Conservation (phyloP, 2,329 filamentous ascomycete genomes). For the Teratosphaeria epicoccoides region DNA sequence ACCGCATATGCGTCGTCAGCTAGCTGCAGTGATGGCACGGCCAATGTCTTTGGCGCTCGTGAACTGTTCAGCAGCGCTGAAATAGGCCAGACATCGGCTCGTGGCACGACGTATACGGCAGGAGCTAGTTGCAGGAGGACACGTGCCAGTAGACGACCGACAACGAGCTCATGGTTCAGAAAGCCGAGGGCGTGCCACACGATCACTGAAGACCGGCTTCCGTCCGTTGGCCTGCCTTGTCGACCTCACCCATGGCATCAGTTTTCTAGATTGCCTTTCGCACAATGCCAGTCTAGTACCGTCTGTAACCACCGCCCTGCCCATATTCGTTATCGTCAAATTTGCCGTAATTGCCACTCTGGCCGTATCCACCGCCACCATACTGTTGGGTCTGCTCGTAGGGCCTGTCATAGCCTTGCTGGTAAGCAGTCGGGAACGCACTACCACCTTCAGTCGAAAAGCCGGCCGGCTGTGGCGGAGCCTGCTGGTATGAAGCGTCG, state of each 20-base stretch:
- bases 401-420: conserved; percentile 26
- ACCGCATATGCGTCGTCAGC: not conserved
- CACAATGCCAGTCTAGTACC: conserved; percentile 3
- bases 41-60: not conserved
- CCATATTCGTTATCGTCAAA: conserved; percentile 3
- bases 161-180: not conserved
- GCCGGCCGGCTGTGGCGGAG: conserved; percentile 16
- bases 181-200: not conserved
- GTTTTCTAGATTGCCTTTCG: no score
- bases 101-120: no score
- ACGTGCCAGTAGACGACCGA: not conserved
- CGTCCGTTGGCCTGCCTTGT: no score
- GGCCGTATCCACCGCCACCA: conserved; percentile 10
- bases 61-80: not conserved
- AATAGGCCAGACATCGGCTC: no score
- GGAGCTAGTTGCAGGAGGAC: not conserved
- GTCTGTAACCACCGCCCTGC: conserved; percentile 7
- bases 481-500: conserved; percentile 13
- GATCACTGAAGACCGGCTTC: not conserved
- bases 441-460: conserved; percentile 20
- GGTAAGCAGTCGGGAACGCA: conserved; percentile 25
- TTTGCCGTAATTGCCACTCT: conserved; percentile 1
- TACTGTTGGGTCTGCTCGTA: conserved; percentile 18
- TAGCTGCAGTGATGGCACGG: not conserved
- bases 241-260: no score